Evolutionary conservation across 2,329 filamentous ascomycete genomes (phyloP).

Genomic region (Colletotrichum paranaense): DNA sequence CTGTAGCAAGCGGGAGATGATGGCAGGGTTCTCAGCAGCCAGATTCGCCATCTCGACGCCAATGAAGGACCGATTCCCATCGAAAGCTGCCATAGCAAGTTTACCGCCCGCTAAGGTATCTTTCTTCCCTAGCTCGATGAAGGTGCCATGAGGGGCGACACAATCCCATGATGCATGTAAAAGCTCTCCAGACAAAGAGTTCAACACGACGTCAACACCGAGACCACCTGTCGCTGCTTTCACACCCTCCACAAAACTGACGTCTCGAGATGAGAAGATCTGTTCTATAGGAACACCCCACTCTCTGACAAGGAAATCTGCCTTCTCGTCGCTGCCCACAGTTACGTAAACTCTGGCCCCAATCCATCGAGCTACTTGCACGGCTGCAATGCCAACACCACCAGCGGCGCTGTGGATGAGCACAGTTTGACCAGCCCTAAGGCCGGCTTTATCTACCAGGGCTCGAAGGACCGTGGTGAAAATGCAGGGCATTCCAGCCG

Average conservation of each 20-base stretch:
- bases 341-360: constrained; percentile 46
- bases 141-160: constrained; percentile 55
- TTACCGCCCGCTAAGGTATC: constrained; percentile 53
- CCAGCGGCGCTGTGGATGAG: constrained; percentile 29
- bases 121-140: constrained; percentile 59
- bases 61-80: constrained; percentile 47
- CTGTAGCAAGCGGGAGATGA: background rate
- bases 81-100: constrained; percentile 59
- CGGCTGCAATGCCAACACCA: constrained; percentile 15
- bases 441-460: constrained; percentile 37
- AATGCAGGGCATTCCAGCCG: constrained; percentile 44
- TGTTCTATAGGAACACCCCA: constrained; percentile 26
- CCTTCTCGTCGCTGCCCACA: constrained; percentile 50
- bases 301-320: background rate
- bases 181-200: constrained; percentile 54
- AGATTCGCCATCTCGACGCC: constrained; percentile 47
- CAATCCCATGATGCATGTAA: constrained; percentile 57
- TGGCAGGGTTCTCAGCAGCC: constrained; percentile 24
- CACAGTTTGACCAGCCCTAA: constrained; percentile 40
- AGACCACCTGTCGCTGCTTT: constrained; percentile 41
- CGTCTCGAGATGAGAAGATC: constrained; percentile 47
- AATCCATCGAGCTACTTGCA: constrained; percentile 1
- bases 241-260: constrained; percentile 45
- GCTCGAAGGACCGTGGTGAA: constrained; percentile 46
- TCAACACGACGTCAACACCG: constrained; percentile 53